Evolutionary conservation across 495 filamentous ascomycete species (phyloP).

Genomic region (Hamigera avellanea): DNA sequence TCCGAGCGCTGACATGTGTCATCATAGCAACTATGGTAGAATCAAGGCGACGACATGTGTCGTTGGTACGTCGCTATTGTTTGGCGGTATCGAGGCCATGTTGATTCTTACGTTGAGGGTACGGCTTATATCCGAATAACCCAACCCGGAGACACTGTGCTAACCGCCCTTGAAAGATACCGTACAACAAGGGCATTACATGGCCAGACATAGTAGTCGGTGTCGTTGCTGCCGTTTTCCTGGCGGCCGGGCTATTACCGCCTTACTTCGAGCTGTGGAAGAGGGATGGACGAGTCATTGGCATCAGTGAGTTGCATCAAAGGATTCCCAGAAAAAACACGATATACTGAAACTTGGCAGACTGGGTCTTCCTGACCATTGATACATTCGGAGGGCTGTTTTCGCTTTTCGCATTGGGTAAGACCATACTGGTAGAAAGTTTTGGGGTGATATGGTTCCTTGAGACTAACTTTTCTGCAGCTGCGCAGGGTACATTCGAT

Average conservation of each 20-base stretch:
- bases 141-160: too few relatives aligned
- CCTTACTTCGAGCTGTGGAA: conserved; percentile 67
- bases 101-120: conserved; percentile 54
- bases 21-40: conserved; percentile 33
- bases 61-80: conserved; percentile 25
- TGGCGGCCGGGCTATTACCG: conserved; percentile 51
- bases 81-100: conserved; percentile 47
- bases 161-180: conserved; percentile 17
- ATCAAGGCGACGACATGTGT: conserved; percentile 39
- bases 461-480: conserved; percentile 23
- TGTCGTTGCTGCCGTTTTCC: conserved; percentile 45
- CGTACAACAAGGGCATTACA: conserved; percentile 39
- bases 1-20: neutral
- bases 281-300: conserved; percentile 54
- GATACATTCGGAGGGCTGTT: conserved; percentile 67
- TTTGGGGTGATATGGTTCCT: neutral
- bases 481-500: conserved; percentile 60
- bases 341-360: conserved; percentile 9
- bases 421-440: conserved; percentile 2
- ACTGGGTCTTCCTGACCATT: conserved; percentile 54
- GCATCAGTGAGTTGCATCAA: conserved; percentile 43
- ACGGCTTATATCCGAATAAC: too few relatives aligned
- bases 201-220: conserved; percentile 52
- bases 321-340: too few relatives aligned
- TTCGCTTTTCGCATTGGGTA: conserved; percentile 60